Evolutionary conservation across 768 basidiomycete genomes (phyloP).

Genomic region (Sistotremastrum niveocremeum): DNA sequence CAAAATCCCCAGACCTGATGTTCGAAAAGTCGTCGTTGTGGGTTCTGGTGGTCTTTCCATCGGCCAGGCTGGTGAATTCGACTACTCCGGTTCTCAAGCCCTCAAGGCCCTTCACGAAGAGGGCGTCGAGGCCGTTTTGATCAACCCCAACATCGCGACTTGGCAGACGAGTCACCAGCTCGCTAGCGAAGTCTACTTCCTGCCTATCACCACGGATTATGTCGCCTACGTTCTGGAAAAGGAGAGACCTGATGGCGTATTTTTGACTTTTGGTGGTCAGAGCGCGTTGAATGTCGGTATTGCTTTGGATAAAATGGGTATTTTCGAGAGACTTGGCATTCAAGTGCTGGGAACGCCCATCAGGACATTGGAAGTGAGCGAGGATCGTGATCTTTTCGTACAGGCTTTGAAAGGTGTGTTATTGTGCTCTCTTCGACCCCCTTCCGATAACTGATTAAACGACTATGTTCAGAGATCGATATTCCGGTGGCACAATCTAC

Average conservation of each 20-base stretch:
- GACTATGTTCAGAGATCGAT: conserved; percentile 63
- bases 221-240: conserved; percentile 98
- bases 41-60: conserved; percentile 94
- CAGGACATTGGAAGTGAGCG: conserved; percentile 87
- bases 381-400: conserved; percentile 92
- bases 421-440: background rate
- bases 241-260: conserved; percentile 92
- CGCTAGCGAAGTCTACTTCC: conserved; percentile 93
- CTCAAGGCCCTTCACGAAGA: conserved; percentile 95
- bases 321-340: conserved; percentile 84
- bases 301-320: conserved; percentile 90
- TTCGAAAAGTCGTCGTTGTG: conserved; percentile 90
- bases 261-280: conserved; percentile 97
- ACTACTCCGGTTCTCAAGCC: conserved; percentile 98
- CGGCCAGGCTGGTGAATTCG: conserved; percentile 98
- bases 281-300: conserved; percentile 97
- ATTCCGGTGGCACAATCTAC: conserved; percentile 94
- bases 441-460: conserved; percentile 1
- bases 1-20: conserved; percentile 79
- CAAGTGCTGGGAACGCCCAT: conserved; percentile 93
- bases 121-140: conserved; percentile 85
- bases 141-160: conserved; percentile 98
- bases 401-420: conserved; percentile 83
- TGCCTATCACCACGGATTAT: conserved; percentile 93
- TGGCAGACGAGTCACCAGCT: conserved; percentile 99